phyloP scores from a whole-genome alignment of 495 filamentous ascomycete genomes.

The Ramalina intermedia region DNA sequence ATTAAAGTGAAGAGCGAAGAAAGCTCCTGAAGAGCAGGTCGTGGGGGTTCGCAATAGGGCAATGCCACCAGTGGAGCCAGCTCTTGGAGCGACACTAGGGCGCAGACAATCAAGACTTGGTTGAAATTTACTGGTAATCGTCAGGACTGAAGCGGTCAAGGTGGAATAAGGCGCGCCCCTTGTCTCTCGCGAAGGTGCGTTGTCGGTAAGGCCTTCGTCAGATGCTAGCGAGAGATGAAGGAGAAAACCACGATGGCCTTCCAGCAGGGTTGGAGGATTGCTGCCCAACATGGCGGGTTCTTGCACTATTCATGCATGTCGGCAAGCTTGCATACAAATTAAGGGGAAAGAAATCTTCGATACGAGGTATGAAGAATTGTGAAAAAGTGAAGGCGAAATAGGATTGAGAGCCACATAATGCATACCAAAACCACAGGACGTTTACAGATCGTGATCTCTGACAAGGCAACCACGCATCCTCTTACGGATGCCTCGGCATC shows the following conservation, averaged over 20 bases:
- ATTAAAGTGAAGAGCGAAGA: not conserved
- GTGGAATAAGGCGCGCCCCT: not conserved
- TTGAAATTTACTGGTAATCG: not conserved
- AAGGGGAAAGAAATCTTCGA: too few relatives aligned
- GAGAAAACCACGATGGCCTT: not conserved
- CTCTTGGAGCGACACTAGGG: not conserved
- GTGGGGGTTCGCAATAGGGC: not conserved
- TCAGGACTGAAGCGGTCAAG: not conserved
- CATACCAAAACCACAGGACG: too few relatives aligned
- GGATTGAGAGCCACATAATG: too few relatives aligned
- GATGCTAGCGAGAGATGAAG: not conserved
- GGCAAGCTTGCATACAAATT: not conserved
- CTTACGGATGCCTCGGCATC: too few relatives aligned
- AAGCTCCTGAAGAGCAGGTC: not conserved
- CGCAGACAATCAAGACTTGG: not conserved
- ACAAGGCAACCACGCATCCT: too few relatives aligned
- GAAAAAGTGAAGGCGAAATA: too few relatives aligned
- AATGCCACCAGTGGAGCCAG: not conserved
- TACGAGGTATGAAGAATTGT: too few relatives aligned
- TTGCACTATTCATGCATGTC: slow-evolving; percentile 3
- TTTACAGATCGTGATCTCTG: too few relatives aligned
- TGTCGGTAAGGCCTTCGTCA: too few relatives aligned
- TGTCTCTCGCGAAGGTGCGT: too few relatives aligned
- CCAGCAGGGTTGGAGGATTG: not conserved
- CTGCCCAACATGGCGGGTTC: slow-evolving; percentile 1